Conservation (phyloP, 495 filamentous ascomycete genomes). For the Penicillium waksmanii region DNA sequence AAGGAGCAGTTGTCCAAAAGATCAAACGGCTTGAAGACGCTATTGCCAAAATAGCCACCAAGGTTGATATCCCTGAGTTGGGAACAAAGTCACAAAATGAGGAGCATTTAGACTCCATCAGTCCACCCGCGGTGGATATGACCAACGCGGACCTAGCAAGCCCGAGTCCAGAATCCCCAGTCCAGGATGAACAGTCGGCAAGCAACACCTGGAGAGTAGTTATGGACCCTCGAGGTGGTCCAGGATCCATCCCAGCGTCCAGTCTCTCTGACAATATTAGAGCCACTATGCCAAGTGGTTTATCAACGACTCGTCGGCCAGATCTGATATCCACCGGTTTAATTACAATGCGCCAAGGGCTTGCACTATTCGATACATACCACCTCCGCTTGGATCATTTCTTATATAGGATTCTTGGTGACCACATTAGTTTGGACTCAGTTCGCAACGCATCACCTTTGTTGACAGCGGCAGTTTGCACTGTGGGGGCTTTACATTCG, state of each 20-base stretch:
- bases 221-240: conserved; percentile 31
- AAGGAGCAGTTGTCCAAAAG: conserved; percentile 29
- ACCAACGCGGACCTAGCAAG: conserved; percentile 1
- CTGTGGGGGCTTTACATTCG: conserved; percentile 37
- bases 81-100: conserved; percentile 12
- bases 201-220: conserved; percentile 24
- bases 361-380: conserved; percentile 34
- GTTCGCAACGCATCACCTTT: conserved; percentile 31
- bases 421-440: conserved; percentile 29
- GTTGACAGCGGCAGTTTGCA: conserved; percentile 38
- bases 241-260: conserved; percentile 37
- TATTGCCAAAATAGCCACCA: conserved; percentile 26
- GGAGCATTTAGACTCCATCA: conserved; percentile 3
- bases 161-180: neutral
- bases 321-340: conserved; percentile 29
- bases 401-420: conserved; percentile 40
- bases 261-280: conserved; percentile 26
- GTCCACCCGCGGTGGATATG: conserved; percentile 12
- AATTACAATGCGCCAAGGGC: conserved; percentile 25
- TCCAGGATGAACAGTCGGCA: conserved; percentile 3
- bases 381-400: conserved; percentile 39
- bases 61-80: conserved; percentile 31
- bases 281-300: conserved; percentile 14
- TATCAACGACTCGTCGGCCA: conserved; percentile 15
- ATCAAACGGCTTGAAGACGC: conserved; percentile 30